These are phyloP conservation scores for Trichophyton mentagrophytes DNA, from an alignment of 2,329 filamentous ascomycete species.

Conservation along the genomic window DNA sequence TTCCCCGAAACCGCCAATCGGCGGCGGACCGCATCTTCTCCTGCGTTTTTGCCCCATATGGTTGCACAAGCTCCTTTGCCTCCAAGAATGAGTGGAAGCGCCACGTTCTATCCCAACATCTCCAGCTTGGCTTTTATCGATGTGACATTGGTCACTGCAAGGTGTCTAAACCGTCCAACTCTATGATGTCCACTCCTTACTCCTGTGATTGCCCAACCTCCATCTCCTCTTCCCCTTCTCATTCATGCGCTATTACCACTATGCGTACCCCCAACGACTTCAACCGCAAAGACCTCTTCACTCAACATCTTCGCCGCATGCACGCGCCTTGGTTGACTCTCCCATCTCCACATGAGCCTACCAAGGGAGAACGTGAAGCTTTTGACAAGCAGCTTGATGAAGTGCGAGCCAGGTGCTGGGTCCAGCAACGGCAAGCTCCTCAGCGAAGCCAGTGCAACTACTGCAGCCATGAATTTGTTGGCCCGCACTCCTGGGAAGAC, in stretches of 20 bases:
- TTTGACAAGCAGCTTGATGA: constrained; percentile 43
- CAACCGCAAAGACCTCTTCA: constrained; percentile 86
- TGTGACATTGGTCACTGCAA: constrained; percentile 54
- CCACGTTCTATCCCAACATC: constrained; percentile 68
- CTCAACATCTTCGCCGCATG: constrained; percentile 78
- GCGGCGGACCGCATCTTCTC: constrained; percentile 38
- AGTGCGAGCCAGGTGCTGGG: constrained; percentile 48
- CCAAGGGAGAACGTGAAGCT: constrained; percentile 21
- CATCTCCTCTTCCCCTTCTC: constrained; percentile 6
- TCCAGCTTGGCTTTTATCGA: constrained; percentile 60
- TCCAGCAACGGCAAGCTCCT: constrained; percentile 51
- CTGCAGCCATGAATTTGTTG: constrained; percentile 51
- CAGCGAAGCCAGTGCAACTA: constrained; percentile 46
- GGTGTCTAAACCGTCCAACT: constrained; percentile 17
- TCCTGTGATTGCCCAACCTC: constrained; percentile 15
- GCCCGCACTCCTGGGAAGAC: constrained; percentile 58
- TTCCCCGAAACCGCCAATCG: constrained; percentile 3
- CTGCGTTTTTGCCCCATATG: constrained; percentile 68
- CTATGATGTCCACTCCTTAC: constrained; percentile 15
- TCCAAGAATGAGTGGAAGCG: constrained; percentile 95
- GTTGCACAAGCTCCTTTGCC: constrained; percentile 58
- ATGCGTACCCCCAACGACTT: constrained; percentile 49
- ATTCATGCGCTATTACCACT: constrained; percentile 1
- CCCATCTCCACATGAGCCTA: constrained; percentile 18
- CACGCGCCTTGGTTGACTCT: constrained; percentile 46